phyloP scores from a whole-genome alignment of 305 asterid genomes.

The Fraxinus baroniana region DNA sequence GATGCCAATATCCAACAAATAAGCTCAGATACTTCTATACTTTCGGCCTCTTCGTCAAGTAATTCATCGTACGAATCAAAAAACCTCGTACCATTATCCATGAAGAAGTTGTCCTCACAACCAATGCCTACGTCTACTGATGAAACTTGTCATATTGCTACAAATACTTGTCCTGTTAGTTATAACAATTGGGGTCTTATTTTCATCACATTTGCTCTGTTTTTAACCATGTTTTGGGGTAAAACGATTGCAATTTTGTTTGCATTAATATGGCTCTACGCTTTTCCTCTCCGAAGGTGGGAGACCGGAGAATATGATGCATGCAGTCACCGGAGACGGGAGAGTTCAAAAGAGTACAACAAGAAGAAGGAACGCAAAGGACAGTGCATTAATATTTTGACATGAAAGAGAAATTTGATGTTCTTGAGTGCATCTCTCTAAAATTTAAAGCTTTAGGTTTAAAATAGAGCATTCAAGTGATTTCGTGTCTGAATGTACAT shows the following conservation, averaged over 20 bases:
- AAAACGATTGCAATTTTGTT: conserved; percentile 19
- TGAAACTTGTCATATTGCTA: background rate
- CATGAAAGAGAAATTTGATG: background rate
- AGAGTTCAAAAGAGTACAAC: background rate
- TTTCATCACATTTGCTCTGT: conserved; percentile 14
- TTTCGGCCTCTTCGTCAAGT: background rate
- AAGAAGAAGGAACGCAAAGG: background rate
- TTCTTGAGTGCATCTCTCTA: background rate
- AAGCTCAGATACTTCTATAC: background rate
- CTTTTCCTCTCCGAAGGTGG: background rate
- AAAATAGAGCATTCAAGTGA: background rate
- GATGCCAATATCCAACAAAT: background rate
- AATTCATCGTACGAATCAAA: background rate
- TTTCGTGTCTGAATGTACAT: background rate
- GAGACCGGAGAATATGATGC: background rate
- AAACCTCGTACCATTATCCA: background rate
- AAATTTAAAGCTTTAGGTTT: background rate
- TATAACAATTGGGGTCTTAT: conserved; percentile 1
- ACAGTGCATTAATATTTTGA: background rate
- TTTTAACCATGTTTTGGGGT: conserved; percentile 20
- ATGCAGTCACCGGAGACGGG: background rate
- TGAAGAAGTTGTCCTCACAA: background rate
- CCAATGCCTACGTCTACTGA: background rate
- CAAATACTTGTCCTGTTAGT: background rate
- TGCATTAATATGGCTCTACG: conserved; percentile 17